A percentile compares a stretch with the other conserved stretches of the same genome.
phyloP scores from a whole-genome alignment of 768 basidiomycete species.

The Leccinum uliginosum region DNA sequence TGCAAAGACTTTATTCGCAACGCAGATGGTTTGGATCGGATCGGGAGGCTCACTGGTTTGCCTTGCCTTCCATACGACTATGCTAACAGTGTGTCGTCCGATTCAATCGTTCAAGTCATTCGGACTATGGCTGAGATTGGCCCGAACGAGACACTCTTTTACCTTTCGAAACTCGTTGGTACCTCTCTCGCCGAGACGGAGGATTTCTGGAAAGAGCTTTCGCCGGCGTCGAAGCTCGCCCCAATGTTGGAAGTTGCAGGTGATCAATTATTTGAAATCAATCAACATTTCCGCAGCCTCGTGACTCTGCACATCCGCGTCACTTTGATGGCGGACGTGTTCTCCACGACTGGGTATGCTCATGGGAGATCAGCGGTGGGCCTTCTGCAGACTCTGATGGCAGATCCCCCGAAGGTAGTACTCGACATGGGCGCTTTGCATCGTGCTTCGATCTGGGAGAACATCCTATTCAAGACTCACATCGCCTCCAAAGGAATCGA shows the following conservation, averaged over 20 bases:
- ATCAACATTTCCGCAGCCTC: slow-evolving; percentile 65
- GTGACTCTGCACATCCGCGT: slow-evolving; percentile 75
- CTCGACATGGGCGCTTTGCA: slow-evolving; percentile 75
- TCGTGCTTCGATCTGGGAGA: slow-evolving; percentile 82
- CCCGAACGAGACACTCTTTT: slow-evolving; percentile 68
- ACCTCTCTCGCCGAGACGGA: slow-evolving; percentile 65
- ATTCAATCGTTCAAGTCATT: slow-evolving; percentile 84
- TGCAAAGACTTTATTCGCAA: slow-evolving; percentile 83
- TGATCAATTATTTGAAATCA: slow-evolving; percentile 46
- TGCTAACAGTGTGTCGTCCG: slow-evolving; percentile 77
- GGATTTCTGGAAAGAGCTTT: slow-evolving; percentile 60
- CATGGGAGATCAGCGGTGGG: slow-evolving; percentile 74
- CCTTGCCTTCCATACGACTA: slow-evolving; percentile 90
- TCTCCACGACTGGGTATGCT: slow-evolving; percentile 75
- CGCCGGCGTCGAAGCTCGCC: slow-evolving; percentile 59
- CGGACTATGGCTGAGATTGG: slow-evolving; percentile 85
- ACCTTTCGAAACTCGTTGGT: slow-evolving; percentile 67
- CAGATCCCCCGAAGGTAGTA: slow-evolving; percentile 58
- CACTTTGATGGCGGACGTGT: slow-evolving; percentile 82
- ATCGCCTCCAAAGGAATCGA: slow-evolving; percentile 52
- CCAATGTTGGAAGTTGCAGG: slow-evolving; percentile 53
- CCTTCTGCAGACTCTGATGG: slow-evolving; percentile 72
- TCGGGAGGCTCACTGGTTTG: slow-evolving; percentile 74
- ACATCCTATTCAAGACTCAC: slow-evolving; percentile 67
- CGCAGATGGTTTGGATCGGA: slow-evolving; percentile 65